Evolutionary conservation across 2,329 filamentous ascomycete species (phyloP).

Genomic region (Tothia fuscella): DNA sequence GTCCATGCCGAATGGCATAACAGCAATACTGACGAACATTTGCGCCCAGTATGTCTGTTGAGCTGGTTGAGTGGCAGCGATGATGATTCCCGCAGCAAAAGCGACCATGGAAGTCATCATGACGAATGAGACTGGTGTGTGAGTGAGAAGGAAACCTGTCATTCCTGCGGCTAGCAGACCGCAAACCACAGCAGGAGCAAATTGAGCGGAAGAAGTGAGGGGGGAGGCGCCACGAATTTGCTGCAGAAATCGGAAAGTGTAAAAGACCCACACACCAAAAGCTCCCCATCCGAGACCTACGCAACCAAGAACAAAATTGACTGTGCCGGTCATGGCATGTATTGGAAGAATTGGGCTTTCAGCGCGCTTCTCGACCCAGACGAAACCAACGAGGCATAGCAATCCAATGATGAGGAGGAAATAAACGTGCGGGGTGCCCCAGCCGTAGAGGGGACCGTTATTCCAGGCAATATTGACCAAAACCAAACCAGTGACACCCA

Average conservation of each 20-base stretch:
- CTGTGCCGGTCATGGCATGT: conserved; percentile 19
- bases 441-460: conserved; percentile 19
- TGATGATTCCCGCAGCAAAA: conserved; percentile 22
- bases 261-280: conserved; percentile 26
- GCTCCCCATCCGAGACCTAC: conserved; percentile 20
- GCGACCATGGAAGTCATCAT: conserved; percentile 27
- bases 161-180: conserved; percentile 24
- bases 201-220: conserved; percentile 22
- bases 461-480: conserved; percentile 22
- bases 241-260: conserved; percentile 24
- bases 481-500: conserved; percentile 18
- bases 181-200: conserved; percentile 21
- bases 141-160: conserved; percentile 27
- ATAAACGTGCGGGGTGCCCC: conserved; percentile 19
- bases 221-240: conserved; percentile 21
- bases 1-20: conserved; percentile 16
- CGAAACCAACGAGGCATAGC: conserved; percentile 16
- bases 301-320: conserved; percentile 19
- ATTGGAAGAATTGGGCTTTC: conserved; percentile 20
- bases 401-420: conserved; percentile 20
- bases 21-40: conserved; percentile 20
- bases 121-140: conserved; percentile 25
- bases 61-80: conserved; percentile 21
- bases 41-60: conserved; percentile 26
- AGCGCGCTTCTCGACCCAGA: conserved; percentile 20